Evolutionary conservation across 345 rosid species (phyloP), one percentile per base, ranked within the genome.

Genomic region (Salix udensis): DNA sequence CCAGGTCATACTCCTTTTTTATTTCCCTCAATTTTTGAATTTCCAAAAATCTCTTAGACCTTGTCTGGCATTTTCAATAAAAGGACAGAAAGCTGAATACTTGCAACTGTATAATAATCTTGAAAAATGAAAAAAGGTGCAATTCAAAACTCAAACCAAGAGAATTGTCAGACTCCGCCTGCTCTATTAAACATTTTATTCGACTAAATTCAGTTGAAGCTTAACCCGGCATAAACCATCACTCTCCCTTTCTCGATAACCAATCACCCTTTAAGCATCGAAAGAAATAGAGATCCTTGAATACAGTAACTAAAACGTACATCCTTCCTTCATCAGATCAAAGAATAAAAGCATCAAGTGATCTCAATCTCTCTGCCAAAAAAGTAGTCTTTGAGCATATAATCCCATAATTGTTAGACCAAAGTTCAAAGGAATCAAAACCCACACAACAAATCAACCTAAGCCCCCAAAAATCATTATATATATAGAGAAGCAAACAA

Each of bases 11-110:
- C 65, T 96, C 99, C 79, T 81, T 78, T 82, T 91, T 96, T 76
- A 68, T 92, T 84, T 93, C 98, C 89, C 97, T 92, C 76, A 93
- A 86, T 68, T 91, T 92, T 88, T 96, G 97, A 83, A 96, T 88
- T 84, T 96, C 99, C 95, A 96, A 78, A 88, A 96, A 96, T 85
- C 99, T 91, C 94, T 93, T 93, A 10, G 98, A 93, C 88, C 99
- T 93, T 5, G 87, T 90, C 99, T 96, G 94, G 74, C 81, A 90
- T 75, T 80, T 26, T 6, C 48, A 87, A 78, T 31, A 62, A 67
- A 77, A 70, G 68, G 66, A 34, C 4, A 70, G 40, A 39, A 62
- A 62, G 64, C 24, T 77, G 37, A 75, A 72, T 76, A n/a, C 71
- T 60, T 61, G 73, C 53, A 86, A 64, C 66, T 26, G 24, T 19